Base-by-base conservation (phyloP, 352 stramenopile species). In the Phytopythium kandeliae region DNA sequence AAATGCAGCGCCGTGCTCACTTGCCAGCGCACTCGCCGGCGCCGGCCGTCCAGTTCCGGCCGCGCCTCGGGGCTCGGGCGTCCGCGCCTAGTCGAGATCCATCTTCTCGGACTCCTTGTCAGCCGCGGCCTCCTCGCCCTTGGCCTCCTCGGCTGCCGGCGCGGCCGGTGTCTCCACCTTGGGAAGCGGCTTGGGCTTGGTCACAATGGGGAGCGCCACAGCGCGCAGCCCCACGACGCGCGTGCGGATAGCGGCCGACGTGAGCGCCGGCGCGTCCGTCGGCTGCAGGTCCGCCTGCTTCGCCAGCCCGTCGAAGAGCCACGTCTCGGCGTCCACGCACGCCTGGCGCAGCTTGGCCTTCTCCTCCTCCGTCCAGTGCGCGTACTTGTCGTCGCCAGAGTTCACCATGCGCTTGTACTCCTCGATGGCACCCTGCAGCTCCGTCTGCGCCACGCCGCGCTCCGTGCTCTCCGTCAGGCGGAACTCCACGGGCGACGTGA, bases 351-450 rank as follows among this genome's bases (percentile, higher is more conserved):
- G 86, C 58, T 89, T 98, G 55, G 89, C 74, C 50, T 93, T 89
- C 60, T 99, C 97, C 51, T 98, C 95, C 51, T 97, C 78, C 34
- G 82, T 95, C 69, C 98, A 97, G 78, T 99, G 97, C 51, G 89
- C 78, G 72, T 98, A 98, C 50, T 71, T 65, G 17, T 98, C 94
- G 60, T 96, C 79, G 21, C 85, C 85, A 51, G 92, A 96, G 66
- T 98, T 97, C 31, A 96, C 76, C 80, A 98, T 96, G 37, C 81
- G 84, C 62, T 96, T 96, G 79, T 98, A 98, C 56, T 96, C 86
- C 57, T 99, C 95, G 42, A 99, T 61, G 44, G 95, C 84, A 51
- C 74, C 75, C 69, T 97, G 89, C 22, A 99, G 77, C 62, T 94
- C 78, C n/a, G 74, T 60, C 44, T 97, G 86, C 28, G 93, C 92